Evolutionary conservation across 2,329 filamentous ascomycete species (phyloP).

Genomic region (Rhynchosporium agropyri): DNA sequence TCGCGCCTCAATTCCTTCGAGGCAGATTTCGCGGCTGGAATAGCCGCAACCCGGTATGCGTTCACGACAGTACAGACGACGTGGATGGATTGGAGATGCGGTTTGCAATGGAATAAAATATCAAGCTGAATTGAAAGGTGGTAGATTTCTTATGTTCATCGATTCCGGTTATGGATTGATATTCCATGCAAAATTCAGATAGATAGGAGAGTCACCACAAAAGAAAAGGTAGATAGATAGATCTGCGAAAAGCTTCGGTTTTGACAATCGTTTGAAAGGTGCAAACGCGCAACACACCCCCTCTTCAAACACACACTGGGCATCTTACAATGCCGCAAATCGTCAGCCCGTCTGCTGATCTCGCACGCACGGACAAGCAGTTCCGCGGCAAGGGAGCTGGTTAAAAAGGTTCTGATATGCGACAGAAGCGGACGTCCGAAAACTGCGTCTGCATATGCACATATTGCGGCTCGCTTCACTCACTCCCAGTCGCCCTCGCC

Average conservation of each 20-base stretch:
- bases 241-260: neutral
- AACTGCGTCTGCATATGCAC: neutral
- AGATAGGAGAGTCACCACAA: neutral
- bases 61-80: neutral
- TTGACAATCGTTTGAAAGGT: conserved; percentile 18
- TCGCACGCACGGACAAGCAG: neutral
- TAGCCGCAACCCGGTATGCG: conserved; percentile 9
- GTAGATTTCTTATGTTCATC: too few relatives aligned
- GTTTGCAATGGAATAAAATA: too few relatives aligned
- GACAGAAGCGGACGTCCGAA: neutral
- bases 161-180: too few relatives aligned
- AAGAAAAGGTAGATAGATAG: neutral
- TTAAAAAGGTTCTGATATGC: conserved; percentile 4
- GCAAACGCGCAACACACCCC: conserved; percentile 1
- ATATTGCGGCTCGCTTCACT: too few relatives aligned
- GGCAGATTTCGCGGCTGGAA: conserved; percentile 14
- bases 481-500: too few relatives aligned
- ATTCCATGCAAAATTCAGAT: too few relatives aligned
- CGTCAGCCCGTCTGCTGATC: neutral
- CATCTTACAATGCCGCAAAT: neutral
- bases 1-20: conserved; percentile 12
- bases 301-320: neutral
- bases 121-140: too few relatives aligned
- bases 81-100: neutral
- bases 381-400: neutral